phyloP scores from a whole-genome alignment of 176 grass and related monocot genomes.

The Aegilops sharonensis region DNA sequence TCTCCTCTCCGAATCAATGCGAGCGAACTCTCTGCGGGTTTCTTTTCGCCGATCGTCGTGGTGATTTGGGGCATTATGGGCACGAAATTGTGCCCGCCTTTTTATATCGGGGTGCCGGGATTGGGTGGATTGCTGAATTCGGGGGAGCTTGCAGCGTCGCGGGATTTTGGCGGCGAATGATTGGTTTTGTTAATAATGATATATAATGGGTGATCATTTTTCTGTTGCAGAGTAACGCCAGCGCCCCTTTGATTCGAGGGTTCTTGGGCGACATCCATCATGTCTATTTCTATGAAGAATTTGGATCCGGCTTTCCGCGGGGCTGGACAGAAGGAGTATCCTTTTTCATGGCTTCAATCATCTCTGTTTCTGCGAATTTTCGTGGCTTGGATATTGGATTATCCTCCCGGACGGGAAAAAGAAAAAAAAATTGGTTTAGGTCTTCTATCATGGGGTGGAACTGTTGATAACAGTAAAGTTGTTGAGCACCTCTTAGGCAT shows the following conservation, averaged over 20 bases:
- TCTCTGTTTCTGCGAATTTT: background rate
- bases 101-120: too few species aligned
- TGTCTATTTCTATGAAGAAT: conserved; percentile 86
- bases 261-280: conserved; percentile 38
- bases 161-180: background rate
- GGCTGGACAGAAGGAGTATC: conserved; percentile 87
- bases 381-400: background rate
- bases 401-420: background rate
- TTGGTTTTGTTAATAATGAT: background rate
- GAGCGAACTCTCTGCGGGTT: background rate
- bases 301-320: conserved; percentile 76
- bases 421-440: background rate
- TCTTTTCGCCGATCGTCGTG: background rate
- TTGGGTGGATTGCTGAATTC: background rate
- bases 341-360: conserved; percentile 24
- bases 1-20: background rate
- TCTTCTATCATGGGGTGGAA: background rate
- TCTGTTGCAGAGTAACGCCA: conserved; percentile 31
- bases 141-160: too few species aligned
- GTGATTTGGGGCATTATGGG: background rate
- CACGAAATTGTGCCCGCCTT: background rate
- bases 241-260: conserved; percentile 38
- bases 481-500: background rate
- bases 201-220: background rate
- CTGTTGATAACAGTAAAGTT: background rate